Evolutionary conservation across 345 rosid species (phyloP), one percentile per base, ranked within the genome.

Genomic region (Gossypium mustelinum): DNA sequence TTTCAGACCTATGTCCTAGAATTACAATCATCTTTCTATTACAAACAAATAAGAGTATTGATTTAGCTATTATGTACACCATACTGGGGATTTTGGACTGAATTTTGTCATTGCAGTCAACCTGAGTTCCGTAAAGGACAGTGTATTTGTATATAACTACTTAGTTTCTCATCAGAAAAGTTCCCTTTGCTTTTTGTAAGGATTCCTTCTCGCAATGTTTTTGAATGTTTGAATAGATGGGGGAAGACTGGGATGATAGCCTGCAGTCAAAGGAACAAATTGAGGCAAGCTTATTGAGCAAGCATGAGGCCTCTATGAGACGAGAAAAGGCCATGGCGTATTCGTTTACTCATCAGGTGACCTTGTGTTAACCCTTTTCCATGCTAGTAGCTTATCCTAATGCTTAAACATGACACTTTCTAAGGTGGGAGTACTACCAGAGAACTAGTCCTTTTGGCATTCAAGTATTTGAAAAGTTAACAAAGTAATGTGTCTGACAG

Each of bases 201-300:
- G 20, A 14, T 7, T 61, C 39, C 57, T 6, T 59, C 68, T 7
- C 39, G 58, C 79, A 22, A 34, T 43, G 29, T 1, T 76, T 51
- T 75, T 73, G 22, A 71, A 16, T 76, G 78, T 79, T 71, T 81
- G 14, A 72, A 77, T 87, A 93, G 99, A 88, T 85, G 50, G 96
- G 92, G 43, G 98, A 93, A 68, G 88, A 89, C 59, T 95, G 99
- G 99, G 88, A 93, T 80, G 98, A 93, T 82, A 93, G 98, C 76
- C 75, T 84, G 66, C 99, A 93, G 78, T 93, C 99, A 3, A 93
- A 89, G 85, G 97, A 93, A 81, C 90, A 93, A 78, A 77, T 95
- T 18, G 97, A 95, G 82, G 87, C 92, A 0, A 91, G 82, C 75
- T 80, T 95, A 79, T 85, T 95, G 41, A 86, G 84, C 89, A 95